Evolutionary conservation across 176 grass and related monocot genomes (phyloP).

Genomic region (Eleusine coracana): DNA sequence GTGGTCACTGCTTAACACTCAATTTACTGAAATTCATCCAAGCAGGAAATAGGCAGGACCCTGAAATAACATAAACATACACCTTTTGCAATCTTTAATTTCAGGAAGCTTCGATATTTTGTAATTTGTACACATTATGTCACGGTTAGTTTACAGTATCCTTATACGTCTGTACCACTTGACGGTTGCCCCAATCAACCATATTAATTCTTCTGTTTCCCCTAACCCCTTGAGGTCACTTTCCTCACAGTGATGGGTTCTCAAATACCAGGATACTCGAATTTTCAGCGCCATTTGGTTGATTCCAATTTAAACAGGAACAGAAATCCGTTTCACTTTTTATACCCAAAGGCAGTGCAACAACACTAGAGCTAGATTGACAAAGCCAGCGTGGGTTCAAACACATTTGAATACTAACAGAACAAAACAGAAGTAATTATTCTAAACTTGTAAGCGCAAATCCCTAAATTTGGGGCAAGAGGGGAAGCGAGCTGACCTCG

Average conservation of each 20-base stretch:
- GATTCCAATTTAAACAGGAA: constrained; percentile 2
- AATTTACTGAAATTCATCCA: constrained; percentile 6
- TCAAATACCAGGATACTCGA: neutral
- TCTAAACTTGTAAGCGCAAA: neutral
- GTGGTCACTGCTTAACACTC: neutral
- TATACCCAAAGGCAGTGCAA: neutral
- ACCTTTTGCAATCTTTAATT: neutral
- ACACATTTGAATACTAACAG: neutral
- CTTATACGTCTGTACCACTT: neutral
- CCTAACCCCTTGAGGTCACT: neutral
- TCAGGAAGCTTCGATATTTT: neutral
- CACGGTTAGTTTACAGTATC: neutral
- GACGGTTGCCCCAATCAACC: neutral
- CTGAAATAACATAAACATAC: constrained; percentile 7
- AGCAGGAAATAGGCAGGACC: neutral
- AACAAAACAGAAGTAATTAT: neutral
- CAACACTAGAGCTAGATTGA: neutral
- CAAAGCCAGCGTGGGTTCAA: neutral
- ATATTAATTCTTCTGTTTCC: neutral
- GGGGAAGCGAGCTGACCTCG: constrained; percentile 53
- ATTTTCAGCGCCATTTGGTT: neutral
- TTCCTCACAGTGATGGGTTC: neutral
- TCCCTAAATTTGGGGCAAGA: neutral
- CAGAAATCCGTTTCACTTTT: neutral
- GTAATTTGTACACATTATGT: too few relatives aligned